Evolutionary conservation across 2,329 filamentous ascomycete species (phyloP), one percentile per base, ranked within the genome.

Genomic region (Diaporthe eres): DNA sequence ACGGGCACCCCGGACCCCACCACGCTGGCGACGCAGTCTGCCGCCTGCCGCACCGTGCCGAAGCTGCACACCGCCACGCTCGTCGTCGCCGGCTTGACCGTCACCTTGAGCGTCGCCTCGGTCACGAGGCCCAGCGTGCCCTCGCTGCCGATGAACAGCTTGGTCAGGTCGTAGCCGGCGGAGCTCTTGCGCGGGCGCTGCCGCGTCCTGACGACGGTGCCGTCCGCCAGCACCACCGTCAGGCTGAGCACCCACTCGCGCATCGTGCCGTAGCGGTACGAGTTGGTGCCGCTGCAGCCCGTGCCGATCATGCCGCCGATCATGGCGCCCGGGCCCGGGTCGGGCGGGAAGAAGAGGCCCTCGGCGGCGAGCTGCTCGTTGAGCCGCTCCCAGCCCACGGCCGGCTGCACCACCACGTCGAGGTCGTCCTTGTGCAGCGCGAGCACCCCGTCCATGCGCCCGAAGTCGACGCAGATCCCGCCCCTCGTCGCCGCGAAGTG

Each of bases 71-170:
- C 94, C 5, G 95, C 96, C 4, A 98, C 96, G 77, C 90, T 95
- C 67, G 94, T 94, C 77, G 92, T 93, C 79, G 93, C 91, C 0
- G 96, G 95, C 82, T 93, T 93, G 34, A 95, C 93, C 0, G 94
- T 95, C 57, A 98, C 88, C 86, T 97, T 98, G 79, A 98, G 88
- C 3, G 93, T 96, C 6, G 95, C 96, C 86, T 98, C 96, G 0
- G 96, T 98, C 53, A 98, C 94, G 17, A 98, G 90, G 12, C 96
- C 96, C 1, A 98, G 91, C 0, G 96, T 98, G 65, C 96, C 96
- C 86, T 98, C 96, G 79, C 93, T 95, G 61, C 96, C 96, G 83
- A 98, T 94, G 84, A 98, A 97, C 76, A 97, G 90, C 81, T 93
- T 93, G 2, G 95, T 98, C 71, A 98, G 89, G 83, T 98, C 95